These are phyloP conservation scores for Rauvolfia tetraphylla DNA, from an alignment of 257 asterid genomes.

Conservation along the genomic window DNA sequence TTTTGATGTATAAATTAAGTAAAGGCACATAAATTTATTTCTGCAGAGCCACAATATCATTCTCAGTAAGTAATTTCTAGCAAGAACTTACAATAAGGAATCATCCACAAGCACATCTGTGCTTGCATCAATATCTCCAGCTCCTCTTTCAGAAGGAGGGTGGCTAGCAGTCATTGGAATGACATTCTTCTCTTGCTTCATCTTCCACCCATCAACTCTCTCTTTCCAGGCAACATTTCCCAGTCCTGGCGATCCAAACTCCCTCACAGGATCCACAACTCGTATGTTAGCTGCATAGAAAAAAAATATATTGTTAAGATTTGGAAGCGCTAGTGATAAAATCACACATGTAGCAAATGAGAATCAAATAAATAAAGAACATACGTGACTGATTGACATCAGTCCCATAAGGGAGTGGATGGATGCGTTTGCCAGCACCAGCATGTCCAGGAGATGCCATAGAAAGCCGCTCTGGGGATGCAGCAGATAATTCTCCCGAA, in stretches of 20 bases:
- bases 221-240: conserved; percentile 99
- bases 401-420: conserved; percentile 36
- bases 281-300: conserved; percentile 63
- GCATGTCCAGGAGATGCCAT: conserved; percentile 94
- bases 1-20: not conserved
- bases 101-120: conserved; percentile 90
- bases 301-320: conserved; percentile 14
- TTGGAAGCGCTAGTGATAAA: conserved; percentile 13
- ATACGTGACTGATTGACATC: conserved; percentile 34
- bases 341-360: not conserved
- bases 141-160: conserved; percentile 92
- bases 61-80: conserved; percentile 4
- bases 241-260: conserved; percentile 83
- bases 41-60: conserved; percentile 4
- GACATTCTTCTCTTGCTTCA: conserved; percentile 92
- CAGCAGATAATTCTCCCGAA: conserved; percentile 96
- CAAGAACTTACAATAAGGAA: conserved; percentile 67
- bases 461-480: conserved; percentile 95
- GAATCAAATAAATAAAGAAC: conserved; percentile 13
- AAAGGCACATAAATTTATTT: not conserved
- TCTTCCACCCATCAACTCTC: conserved; percentile 99
- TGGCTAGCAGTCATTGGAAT: conserved; percentile 75
- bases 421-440: conserved; percentile 63
- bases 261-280: conserved; percentile 91
- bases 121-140: conserved; percentile 83